Evolutionary conservation across 2,329 filamentous ascomycete genomes (phyloP).

Genomic region (Chrysosporium keratinophilum): DNA sequence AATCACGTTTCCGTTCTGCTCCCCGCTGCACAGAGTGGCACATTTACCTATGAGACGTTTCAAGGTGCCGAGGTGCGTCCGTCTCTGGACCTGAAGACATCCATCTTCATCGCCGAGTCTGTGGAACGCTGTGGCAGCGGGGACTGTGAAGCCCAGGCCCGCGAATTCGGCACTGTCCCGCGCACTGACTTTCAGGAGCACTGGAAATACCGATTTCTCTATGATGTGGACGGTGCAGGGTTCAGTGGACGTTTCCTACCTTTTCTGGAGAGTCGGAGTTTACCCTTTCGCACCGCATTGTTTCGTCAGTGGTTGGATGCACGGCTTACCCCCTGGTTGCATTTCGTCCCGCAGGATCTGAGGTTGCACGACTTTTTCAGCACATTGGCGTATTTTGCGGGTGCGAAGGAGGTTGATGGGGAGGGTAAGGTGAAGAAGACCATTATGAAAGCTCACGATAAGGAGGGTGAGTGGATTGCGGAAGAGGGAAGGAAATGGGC

Average conservation of each 20-base stretch:
- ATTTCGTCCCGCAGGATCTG: slow-evolving; percentile 68
- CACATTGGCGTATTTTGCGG: slow-evolving; percentile 63
- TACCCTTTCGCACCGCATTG: slow-evolving; percentile 60
- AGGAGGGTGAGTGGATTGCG: slow-evolving; percentile 56
- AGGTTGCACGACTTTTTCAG: slow-evolving; percentile 64
- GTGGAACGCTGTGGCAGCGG: slow-evolving; percentile 46
- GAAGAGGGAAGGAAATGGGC: slow-evolving; percentile 57
- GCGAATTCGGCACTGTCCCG: slow-evolving; percentile 42
- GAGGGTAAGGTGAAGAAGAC: slow-evolving; percentile 44
- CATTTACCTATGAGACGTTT: slow-evolving; percentile 49
- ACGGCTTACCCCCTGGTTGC: slow-evolving; percentile 62
- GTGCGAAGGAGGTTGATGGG: slow-evolving; percentile 36
- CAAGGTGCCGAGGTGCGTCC: slow-evolving; percentile 27
- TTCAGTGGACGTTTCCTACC: slow-evolving; percentile 57
- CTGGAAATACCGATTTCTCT: slow-evolving; percentile 58
- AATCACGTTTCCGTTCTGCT: slow-evolving; percentile 47
- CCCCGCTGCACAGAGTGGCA: slow-evolving; percentile 28
- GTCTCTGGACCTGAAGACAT: slow-evolving; percentile 45
- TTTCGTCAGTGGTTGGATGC: slow-evolving; percentile 74
- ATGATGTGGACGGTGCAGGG: slow-evolving; percentile 59
- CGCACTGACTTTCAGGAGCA: slow-evolving; percentile 46
- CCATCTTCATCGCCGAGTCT: slow-evolving; percentile 50
- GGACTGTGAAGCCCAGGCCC: slow-evolving; percentile 45
- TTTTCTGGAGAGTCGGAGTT: slow-evolving; percentile 54
- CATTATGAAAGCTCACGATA: slow-evolving; percentile 42